Evolutionary conservation across 495 filamentous ascomycete species (phyloP).

Genomic region (Tuber brumale): DNA sequence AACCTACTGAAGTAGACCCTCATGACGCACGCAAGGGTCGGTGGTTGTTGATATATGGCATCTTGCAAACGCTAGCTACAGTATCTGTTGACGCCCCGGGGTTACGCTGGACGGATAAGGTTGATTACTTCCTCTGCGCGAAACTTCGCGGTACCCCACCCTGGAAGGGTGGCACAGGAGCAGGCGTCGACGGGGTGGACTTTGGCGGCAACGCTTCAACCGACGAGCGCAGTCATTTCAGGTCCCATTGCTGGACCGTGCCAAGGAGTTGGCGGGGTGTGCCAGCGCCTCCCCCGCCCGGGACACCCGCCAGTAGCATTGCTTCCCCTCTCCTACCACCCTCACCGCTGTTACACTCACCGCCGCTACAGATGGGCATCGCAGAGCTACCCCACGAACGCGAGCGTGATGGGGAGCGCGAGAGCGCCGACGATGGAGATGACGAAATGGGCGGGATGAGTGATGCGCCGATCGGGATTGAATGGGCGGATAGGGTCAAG

Average conservation of each 20-base stretch:
- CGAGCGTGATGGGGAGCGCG: background rate
- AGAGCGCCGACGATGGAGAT: conserved; percentile 31
- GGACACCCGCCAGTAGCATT: background rate
- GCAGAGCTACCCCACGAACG: background rate
- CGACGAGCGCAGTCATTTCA: conserved; percentile 52
- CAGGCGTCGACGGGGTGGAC: conserved; percentile 35
- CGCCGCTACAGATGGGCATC: background rate
- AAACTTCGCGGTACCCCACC: conserved; percentile 55
- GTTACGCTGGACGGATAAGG: conserved; percentile 54
- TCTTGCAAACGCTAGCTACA: conserved; percentile 62
- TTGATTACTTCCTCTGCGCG: conserved; percentile 60
- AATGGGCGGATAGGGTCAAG: conserved; percentile 9
- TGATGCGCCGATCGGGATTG: conserved; percentile 3
- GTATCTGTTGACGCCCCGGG: conserved; percentile 61
- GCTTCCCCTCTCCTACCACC: background rate
- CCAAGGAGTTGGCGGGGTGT: conserved; percentile 46
- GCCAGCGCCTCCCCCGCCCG: background rate
- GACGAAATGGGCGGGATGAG: conserved; percentile 33
- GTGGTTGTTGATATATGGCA: conserved; percentile 67
- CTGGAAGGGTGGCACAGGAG: conserved; percentile 49
- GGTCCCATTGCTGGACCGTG: conserved; percentile 58
- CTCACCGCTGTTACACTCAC: conserved; percentile 6
- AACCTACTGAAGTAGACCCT: conserved; percentile 49
- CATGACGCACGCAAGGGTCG: conserved; percentile 58
- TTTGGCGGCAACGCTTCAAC: conserved; percentile 17